Conservation (phyloP, 257 asterid species). For the Leonotis leonurus region DNA sequence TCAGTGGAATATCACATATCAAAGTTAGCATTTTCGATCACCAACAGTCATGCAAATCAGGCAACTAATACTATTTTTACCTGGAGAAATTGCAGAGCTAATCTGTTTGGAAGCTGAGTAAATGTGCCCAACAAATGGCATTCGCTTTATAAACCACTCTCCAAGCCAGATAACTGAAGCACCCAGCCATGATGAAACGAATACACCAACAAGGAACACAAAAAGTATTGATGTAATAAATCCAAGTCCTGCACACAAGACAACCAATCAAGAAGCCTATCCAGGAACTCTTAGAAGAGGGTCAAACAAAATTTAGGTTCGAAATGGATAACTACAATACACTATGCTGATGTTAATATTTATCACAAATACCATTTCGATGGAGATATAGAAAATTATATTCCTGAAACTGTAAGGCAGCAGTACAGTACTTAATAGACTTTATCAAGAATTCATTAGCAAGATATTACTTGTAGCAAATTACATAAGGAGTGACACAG, state of each 20-base stretch:
- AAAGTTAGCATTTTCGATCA: constrained; percentile 7
- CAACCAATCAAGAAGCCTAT: too few species aligned
- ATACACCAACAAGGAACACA: constrained; percentile 72
- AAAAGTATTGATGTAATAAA: constrained; percentile 75
- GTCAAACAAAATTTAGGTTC: neutral
- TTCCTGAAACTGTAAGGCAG: neutral
- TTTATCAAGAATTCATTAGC: neutral
- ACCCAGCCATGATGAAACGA: constrained; percentile 91
- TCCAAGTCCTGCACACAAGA: constrained; percentile 76
- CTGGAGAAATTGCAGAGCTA: constrained; percentile 93
- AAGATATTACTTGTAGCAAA: neutral
- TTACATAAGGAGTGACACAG: neutral
- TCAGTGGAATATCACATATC: too few species aligned
- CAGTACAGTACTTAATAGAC: too few species aligned
- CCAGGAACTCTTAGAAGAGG: neutral
- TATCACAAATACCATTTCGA: neutral
- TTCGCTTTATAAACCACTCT: constrained; percentile 84
- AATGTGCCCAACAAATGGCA: constrained; percentile 75
- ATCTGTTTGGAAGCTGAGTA: constrained; percentile 96
- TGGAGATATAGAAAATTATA: too few species aligned
- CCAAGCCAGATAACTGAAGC: constrained; percentile 86
- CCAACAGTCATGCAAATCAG: neutral
- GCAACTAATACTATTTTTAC: constrained; percentile 36
- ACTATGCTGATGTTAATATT: neutral
- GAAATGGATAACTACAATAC: neutral